Evolutionary conservation across 2,329 filamentous ascomycete genomes (phyloP), one percentile per base, ranked within the genome.

Genomic region (Aspergillus carbonarius): DNA sequence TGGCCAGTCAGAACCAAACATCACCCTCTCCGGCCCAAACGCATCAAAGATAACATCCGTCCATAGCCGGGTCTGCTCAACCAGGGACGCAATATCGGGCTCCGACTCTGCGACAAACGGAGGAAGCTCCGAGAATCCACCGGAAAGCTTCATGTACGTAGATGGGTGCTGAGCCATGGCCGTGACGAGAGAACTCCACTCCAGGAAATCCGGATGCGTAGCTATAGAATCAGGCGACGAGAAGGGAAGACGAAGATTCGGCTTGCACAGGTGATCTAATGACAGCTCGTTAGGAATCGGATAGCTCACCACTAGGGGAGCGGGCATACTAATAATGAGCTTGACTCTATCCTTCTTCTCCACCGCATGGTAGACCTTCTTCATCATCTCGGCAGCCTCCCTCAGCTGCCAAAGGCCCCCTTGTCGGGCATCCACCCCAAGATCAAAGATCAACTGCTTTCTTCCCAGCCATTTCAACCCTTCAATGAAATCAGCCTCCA

Each of bases 1-100:
- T 2, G 93, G 93, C 93, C 93, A 98, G 74, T 97, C 92, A 63
- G 89, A 93, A 23, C 89, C 93, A 74, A 95, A 97, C 88, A 98
- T 92, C 71, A 95, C 83, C 63, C 91, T 83, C 20, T 79, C 72
- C 0, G 89, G 78, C 1, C 89, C 87, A 69, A 96, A 97, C 1
- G 83, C 83, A 27, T 86, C 83, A 54, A 96, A 84, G 0, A 93
- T 78, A 54, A 88, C 84, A 60, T 87, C 84, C 2, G 91, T 83
- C 88, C 91, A 96, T 23, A 88, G 87, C 59, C 83, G 80, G 18
- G 90, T 80, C 40, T 82, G 82, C 61, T 83, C 78, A 63, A 91
- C 86, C 9, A 74, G 58, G n/a, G 53, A 58, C 5, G 37, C 10
- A 10, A 69, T 51, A 58, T 73, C 58, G 9, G 56, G 56, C 5